A percentile compares a stretch with the other conserved stretches of the same genome.
These are phyloP conservation scores for Crucibulum laeve DNA, from an alignment of 768 basidiomycete genomes.

Conservation along the genomic window DNA sequence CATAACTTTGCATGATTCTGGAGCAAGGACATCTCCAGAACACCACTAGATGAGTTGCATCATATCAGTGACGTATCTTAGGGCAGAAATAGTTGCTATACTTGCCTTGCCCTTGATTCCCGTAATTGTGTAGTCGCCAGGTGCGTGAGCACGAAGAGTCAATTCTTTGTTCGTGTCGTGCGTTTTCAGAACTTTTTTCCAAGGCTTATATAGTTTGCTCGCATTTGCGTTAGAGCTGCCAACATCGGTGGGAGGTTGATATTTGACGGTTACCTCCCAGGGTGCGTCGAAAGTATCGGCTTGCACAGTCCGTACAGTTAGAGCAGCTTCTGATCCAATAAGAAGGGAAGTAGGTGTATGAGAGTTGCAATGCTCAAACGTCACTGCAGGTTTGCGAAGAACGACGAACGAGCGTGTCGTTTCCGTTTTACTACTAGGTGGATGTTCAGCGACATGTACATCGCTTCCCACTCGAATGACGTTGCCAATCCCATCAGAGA, in stretches of 20 bases:
- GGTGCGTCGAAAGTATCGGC: slow-evolving; percentile 62
- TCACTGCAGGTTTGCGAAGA: slow-evolving; percentile 63
- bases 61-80: too few relatives aligned
- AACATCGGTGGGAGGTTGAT: slow-evolving; percentile 41
- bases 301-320: slow-evolving; percentile 50
- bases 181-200: slow-evolving; percentile 60
- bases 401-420: slow-evolving; percentile 63
- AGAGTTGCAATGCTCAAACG: slow-evolving; percentile 73
- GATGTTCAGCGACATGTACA: slow-evolving; percentile 11
- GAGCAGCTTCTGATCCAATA: slow-evolving; percentile 58
- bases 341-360: slow-evolving; percentile 67
- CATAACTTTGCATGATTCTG: slow-evolving; percentile 73
- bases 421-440: slow-evolving; percentile 32
- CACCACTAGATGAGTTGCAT: slow-evolving; percentile 49
- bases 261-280: slow-evolving; percentile 62
- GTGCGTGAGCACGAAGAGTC: slow-evolving; percentile 45
- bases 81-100: slow-evolving; percentile 3
- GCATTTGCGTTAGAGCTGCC: slow-evolving; percentile 29
- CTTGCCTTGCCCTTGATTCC: slow-evolving; percentile 66
- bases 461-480: slow-evolving; percentile 43
- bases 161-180: slow-evolving; percentile 39
- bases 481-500: slow-evolving; percentile 84
- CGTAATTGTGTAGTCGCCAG: slow-evolving; percentile 76
- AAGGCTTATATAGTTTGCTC: slow-evolving; percentile 46
- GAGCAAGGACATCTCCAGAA: slow-evolving; percentile 77